Conservation (phyloP, 805 yeast species). For the Schwanniomyces vanrijiae region DNA sequence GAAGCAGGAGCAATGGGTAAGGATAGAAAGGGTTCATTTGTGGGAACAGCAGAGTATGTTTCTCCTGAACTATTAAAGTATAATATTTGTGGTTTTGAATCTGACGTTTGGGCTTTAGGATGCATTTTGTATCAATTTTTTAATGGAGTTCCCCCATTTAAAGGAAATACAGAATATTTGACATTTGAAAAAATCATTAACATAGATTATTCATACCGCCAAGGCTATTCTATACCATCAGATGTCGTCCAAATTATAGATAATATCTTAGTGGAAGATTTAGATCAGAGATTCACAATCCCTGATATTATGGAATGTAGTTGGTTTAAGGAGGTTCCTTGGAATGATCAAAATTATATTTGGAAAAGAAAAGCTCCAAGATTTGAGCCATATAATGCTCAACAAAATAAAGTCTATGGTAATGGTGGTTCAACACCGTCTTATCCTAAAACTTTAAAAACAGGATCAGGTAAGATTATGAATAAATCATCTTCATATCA, state of each 20-base stretch:
- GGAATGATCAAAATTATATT: slow-evolving; percentile 40
- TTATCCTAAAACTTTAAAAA: slow-evolving; percentile 27
- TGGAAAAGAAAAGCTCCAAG: slow-evolving; percentile 38
- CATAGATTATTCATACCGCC: slow-evolving; percentile 58
- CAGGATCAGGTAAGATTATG: slow-evolving; percentile 36
- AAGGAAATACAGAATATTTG: slow-evolving; percentile 79
- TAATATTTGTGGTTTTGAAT: slow-evolving; percentile 78
- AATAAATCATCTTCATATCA: slow-evolving; percentile 39
- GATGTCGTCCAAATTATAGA: slow-evolving; percentile 33
- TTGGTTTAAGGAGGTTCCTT: slow-evolving; percentile 40
- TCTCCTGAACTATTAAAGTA: slow-evolving; percentile 83
- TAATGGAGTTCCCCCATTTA: slow-evolving; percentile 85
- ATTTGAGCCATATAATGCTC: slow-evolving; percentile 24
- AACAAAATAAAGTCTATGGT: background rate
- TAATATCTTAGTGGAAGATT: slow-evolving; percentile 31
- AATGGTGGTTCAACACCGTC: slow-evolving; percentile 6
- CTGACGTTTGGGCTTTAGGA: slow-evolving; percentile 94
- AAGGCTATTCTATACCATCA: slow-evolving; percentile 24
- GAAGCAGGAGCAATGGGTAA: slow-evolving; percentile 35
- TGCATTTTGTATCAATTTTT: slow-evolving; percentile 83
- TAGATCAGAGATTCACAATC: slow-evolving; percentile 29
- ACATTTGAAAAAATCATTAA: slow-evolving; percentile 87
- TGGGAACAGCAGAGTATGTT: slow-evolving; percentile 96
- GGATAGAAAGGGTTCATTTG: slow-evolving; percentile 65
- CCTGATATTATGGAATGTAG: slow-evolving; percentile 30